Base-by-base conservation (phyloP, 1,284 basidiomycete species). In the Leccinum subrobustum region DNA sequence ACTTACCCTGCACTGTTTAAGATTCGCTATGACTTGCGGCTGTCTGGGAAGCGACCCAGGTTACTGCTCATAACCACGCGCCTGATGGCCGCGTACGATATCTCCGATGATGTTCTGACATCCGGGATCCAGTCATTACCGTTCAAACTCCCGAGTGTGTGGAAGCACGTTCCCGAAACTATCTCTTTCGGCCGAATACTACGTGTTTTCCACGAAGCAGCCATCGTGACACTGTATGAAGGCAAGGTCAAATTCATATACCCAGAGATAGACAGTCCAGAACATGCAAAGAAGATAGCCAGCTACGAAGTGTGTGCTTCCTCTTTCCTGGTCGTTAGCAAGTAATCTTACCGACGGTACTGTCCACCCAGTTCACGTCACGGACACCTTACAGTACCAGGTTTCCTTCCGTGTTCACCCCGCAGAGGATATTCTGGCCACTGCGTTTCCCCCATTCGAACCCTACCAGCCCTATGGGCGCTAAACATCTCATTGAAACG, bases 401-500 rank as follows among this genome's bases (percentile, higher is more conserved):
- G 50, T 57, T 51, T n/a, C 70, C 70, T 0, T 50, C 70, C 1
- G 61, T 73, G 6, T 70, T 73, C 35, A 64, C 70, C 2, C 58
- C 70, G 0, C 67, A 73, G 33, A 67, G 73, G 4, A 70, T 75
- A 58, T 72, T 72, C 52, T 72, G 73, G 70, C 62, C 63, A 1
- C 39, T 69, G 5, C 59, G 62, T 51, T 55, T 71, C 11, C 60
- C 68, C 2, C 54, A 53, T 23, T 57, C 60, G 1, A n/a, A 51
- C 3, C 33, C 61, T 20, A 25, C 27, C 23, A 20, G 42, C 18
- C 54, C 47, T 1, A 14, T 37, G 16, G 62, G 67, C 6, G 56
- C 60, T 31, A 64, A 64, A 27, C 53, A 63, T n/a, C 55, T 60
- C 16, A 64, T 70, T 33, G 71, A 70, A 44, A 60, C 68, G 1